These are phyloP conservation scores for Colletotrichum sansevieriae DNA, from an alignment of 2,329 filamentous ascomycete species.

Conservation along the genomic window DNA sequence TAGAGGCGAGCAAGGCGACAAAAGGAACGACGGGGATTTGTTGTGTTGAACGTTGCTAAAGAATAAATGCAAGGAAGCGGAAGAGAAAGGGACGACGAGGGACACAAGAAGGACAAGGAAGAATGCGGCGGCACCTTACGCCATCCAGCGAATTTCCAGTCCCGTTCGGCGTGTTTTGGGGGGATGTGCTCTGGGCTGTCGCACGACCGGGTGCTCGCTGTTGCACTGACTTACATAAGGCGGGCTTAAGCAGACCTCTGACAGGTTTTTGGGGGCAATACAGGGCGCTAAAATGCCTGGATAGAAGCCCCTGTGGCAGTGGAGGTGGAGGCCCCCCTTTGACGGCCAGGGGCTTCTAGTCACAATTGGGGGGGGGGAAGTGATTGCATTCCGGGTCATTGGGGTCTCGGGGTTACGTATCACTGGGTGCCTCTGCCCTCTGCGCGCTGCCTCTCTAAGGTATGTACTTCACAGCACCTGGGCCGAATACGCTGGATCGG, in stretches of 20 bases:
- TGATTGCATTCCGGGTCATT: background rate
- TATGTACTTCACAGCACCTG: background rate
- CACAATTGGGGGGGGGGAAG: too few relatives aligned
- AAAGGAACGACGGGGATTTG: slow-evolving; percentile 34
- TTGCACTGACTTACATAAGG: background rate
- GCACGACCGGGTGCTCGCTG: background rate
- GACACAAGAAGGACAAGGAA: slow-evolving; percentile 13
- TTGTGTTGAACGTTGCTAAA: slow-evolving; percentile 26
- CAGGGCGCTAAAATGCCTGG: slow-evolving; percentile 3
- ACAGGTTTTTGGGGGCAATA: background rate
- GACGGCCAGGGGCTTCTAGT: background rate
- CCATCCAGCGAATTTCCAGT: slow-evolving; percentile 1
- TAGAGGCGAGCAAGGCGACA: slow-evolving; percentile 3
- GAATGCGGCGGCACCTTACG: background rate
- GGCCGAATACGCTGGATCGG: slow-evolving; percentile 31
- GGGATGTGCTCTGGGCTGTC: background rate
- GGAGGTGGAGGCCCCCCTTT: slow-evolving; percentile 11
- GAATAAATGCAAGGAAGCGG: slow-evolving; percentile 23
- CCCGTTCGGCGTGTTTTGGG: slow-evolving; percentile 9
- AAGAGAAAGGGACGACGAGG: slow-evolving; percentile 19
- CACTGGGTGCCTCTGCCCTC: background rate
- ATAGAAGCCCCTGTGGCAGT: slow-evolving; percentile 20
- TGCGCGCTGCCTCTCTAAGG: too few relatives aligned
- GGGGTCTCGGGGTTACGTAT: slow-evolving; percentile 12
- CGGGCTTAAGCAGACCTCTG: background rate